Percentiles rank a stretch among this genome's conserved stretches.
Conservation (phyloP, 2,329 filamentous ascomycete species). For the Fonsecaea pugnacius region DNA sequence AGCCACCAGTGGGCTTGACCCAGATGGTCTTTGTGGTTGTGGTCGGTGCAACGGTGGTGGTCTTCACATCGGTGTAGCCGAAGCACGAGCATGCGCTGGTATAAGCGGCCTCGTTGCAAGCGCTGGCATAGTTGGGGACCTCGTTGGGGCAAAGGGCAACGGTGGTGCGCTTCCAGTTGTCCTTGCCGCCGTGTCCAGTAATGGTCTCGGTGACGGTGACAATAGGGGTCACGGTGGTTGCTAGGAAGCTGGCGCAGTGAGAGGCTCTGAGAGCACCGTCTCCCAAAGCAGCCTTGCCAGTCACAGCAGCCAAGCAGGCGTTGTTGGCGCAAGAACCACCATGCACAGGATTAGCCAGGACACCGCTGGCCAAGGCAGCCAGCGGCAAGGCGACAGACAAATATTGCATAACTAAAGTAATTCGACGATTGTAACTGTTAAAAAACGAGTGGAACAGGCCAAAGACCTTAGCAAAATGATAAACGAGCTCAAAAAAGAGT, state of each 20-base stretch:
- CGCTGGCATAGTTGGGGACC: constrained; percentile 38
- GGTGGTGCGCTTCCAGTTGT: constrained; percentile 31
- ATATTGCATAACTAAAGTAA: constrained; percentile 32
- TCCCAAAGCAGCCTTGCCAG: constrained; percentile 36
- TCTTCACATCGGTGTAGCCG: constrained; percentile 34
- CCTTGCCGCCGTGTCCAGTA: constrained; percentile 13
- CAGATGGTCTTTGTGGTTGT: constrained; percentile 38
- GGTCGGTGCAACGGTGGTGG: constrained; percentile 34
- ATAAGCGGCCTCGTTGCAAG: constrained; percentile 34
- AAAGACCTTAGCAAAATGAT: constrained; percentile 31
- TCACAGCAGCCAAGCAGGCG: constrained; percentile 36
- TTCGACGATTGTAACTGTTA: constrained; percentile 13
- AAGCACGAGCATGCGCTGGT: constrained; percentile 35
- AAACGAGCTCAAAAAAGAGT: constrained; percentile 35
- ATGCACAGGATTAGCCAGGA: constrained; percentile 28
- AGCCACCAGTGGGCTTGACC: constrained; percentile 29
- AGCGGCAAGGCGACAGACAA: constrained; percentile 34
- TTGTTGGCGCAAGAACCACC: constrained; percentile 21
- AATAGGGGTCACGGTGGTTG: constrained; percentile 31
- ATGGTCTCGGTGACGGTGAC: constrained; percentile 28
- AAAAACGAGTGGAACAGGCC: constrained; percentile 37
- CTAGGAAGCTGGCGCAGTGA: constrained; percentile 36
- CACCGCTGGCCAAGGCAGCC: constrained; percentile 35
- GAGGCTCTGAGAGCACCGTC: constrained; percentile 30
- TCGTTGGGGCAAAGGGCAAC: constrained; percentile 37